Evolutionary conservation across 495 filamentous ascomycete species (phyloP), one percentile per base, ranked within the genome.

Genomic region (Penicillium cosmopolitanum): DNA sequence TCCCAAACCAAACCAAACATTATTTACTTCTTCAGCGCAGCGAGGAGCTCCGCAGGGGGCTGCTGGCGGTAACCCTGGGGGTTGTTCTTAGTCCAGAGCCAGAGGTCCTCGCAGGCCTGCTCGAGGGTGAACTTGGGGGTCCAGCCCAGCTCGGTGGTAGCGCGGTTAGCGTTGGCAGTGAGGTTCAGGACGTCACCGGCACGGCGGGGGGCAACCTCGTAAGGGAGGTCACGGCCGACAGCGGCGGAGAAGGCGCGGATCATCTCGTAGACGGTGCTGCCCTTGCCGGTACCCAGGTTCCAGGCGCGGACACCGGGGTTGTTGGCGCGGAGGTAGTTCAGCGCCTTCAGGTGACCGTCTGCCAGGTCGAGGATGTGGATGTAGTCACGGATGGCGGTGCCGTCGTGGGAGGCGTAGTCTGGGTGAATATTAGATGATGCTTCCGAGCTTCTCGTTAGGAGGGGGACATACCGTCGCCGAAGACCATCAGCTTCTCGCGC

Each of bases 241-340:
- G 91, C 91, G 36, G 83, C 76, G 70, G 86, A 90, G 80, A 98
- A 98, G 58, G 96, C 92, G 55, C 90, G 90, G 84, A 98, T 89
- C 85, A 98, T 98, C 69, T 98, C 92, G 74, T 92, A 94, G 35
- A 98, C 95, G 11, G 96, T 98, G 74, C 88, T 93, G 60, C 95
- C 95, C 67, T 87, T 89, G 38, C 95, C 95, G n/a, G 93, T 97
- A 21, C 95, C 95, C 56, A 98, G 72, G 79, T 98, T 98, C 96
- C 96, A 98, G 57, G 93, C 94, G 57, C 90, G 86, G 51, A 96
- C 92, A 58, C 95, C 95, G 43, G 96, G 96, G 71, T 96, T 89
- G 70, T 94, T 82, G 55, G 89, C 82, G 63, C 89, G 89, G 42
- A 98, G 91, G 76, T 97, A 91, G 80, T 96, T 90, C 62, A 98